These are phyloP conservation scores for Prunus mongolica DNA, from an alignment of 306 rosid species.

Conservation along the genomic window DNA sequence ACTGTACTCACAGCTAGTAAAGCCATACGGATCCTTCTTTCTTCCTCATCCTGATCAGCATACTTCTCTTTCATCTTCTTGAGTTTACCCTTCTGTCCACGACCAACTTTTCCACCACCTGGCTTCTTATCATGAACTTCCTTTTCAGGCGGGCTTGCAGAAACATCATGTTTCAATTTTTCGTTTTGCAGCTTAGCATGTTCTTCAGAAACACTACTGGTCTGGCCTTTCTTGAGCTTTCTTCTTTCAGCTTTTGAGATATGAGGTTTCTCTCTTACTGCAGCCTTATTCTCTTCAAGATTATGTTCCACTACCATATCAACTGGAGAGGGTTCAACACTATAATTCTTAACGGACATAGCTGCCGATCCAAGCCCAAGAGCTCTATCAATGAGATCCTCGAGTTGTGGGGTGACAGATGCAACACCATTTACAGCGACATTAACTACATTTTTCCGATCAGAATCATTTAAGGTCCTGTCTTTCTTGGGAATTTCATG, in stretches of 20 bases:
- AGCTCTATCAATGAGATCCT: constrained; percentile 90
- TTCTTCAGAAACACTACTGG: constrained; percentile 35
- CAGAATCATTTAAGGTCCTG: constrained; percentile 25
- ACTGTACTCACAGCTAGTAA: constrained; percentile 85
- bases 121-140: constrained; percentile 49
- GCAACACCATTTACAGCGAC: constrained; percentile 40
- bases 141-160: constrained; percentile 40
- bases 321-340: constrained; percentile 41
- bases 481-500: constrained; percentile 31
- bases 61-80: constrained; percentile 95
- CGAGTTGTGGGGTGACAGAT: constrained; percentile 68
- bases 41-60: constrained; percentile 97
- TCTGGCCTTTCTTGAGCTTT: constrained; percentile 78
- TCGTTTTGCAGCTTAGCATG: constrained; percentile 44
- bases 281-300: constrained; percentile 49
- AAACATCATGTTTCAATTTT: constrained; percentile 33
- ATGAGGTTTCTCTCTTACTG: constrained; percentile 72
- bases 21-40: constrained; percentile 90
- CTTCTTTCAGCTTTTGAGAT: constrained; percentile 92
- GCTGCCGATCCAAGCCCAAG: constrained; percentile 84
- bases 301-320: constrained; percentile 40
- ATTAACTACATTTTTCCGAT: constrained; percentile 35
- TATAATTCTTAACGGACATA: constrained; percentile 45
- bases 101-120: constrained; percentile 62
- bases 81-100: constrained; percentile 85